Percentiles rank a stretch among this genome's conserved stretches.
These are phyloP conservation scores for Candida adriatica DNA, from an alignment of 805 yeast species.

Conservation along the genomic window DNA sequence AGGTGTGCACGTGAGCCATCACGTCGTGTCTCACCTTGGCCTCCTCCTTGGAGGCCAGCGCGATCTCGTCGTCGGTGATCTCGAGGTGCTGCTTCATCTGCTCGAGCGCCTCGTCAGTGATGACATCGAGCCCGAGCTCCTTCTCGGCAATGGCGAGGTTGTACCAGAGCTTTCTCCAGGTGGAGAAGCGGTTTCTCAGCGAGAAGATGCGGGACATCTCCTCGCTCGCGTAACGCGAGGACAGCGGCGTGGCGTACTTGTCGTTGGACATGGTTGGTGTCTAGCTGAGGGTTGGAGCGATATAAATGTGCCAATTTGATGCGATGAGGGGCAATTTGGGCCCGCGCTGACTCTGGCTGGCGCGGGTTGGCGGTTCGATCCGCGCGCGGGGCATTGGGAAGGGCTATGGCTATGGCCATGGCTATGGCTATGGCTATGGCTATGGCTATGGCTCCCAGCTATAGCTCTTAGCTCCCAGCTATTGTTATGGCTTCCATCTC, in stretches of 20 bases:
- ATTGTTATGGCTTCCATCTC: too few relatives aligned
- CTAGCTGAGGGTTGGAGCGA: not conserved
- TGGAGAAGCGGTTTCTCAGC: constrained; percentile 86
- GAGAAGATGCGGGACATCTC: constrained; percentile 96
- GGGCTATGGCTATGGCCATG: too few relatives aligned
- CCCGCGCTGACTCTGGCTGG: too few relatives aligned
- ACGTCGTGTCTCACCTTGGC: constrained; percentile 98
- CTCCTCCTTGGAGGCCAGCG: constrained; percentile 83
- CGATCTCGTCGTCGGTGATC: constrained; percentile 91
- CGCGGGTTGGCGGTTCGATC: too few relatives aligned
- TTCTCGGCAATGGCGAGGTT: constrained; percentile 94
- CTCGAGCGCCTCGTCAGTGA: constrained; percentile 86
- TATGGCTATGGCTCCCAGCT: too few relatives aligned
- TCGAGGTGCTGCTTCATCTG: constrained; percentile 73
- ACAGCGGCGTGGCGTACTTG: constrained; percentile 84
- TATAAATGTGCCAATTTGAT: not conserved
- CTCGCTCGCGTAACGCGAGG: constrained; percentile 95
- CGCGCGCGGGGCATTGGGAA: too few relatives aligned
- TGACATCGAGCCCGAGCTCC: constrained; percentile 77
- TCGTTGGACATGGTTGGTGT: constrained; percentile 38
- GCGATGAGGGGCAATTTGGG: too few relatives aligned
- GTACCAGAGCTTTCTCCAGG: constrained; percentile 98
- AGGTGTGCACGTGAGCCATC: constrained; percentile 97
- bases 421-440: too few relatives aligned
- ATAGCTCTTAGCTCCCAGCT: too few relatives aligned